Evolutionary conservation across 306 rosid species (phyloP), one percentile per base, ranked within the genome.

Genomic region (Lupinus albus): DNA sequence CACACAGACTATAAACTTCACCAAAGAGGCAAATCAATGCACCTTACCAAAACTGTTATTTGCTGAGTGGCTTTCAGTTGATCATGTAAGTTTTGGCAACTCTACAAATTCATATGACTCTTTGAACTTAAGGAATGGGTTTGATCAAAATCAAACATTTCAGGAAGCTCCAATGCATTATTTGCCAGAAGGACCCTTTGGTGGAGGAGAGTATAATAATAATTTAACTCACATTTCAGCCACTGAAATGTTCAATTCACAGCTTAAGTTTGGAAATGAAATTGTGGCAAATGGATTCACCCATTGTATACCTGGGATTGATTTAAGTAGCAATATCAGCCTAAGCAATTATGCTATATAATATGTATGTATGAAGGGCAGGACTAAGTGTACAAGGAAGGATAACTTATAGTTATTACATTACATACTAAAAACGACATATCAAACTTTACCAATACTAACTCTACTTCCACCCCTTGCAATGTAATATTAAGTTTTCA

Each of bases 61-160:
- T 76, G 94, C 97, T 28, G 99, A 93, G 75, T 93, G 99, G 99
- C 92, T 93, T 70, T 82, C 89, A 8, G 7, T 71, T 45, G 88
- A 86, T 61, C 86, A 83, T 32, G 66, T 62, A 32, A 25, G 70
- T 15, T 75, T 55, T 62, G 74, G 67, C 4, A 70, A 18, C 82
- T 47, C 74, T 25, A 13, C 76, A 10, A 78, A 61, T 79, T 73
- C 78, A 35, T 61, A 45, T 21, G 91, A 81, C 2, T 38, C 84
- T 39, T 36, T 36, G 46, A 72, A 42, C 20, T 69, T 76, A 6
- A 65, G 62, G 6, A 78, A 80, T 78, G 85, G 64, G 30, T 84
- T 68, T 73, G 76, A 82, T 70, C 79, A 82, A n/a, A 70, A 68
- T 67, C 58, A 71, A 32, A 61, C 50, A 74, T 72, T 75, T 54